Evolutionary conservation across 2,329 filamentous ascomycete genomes (phyloP).

Genomic region (Sclerotinia spermophila): DNA sequence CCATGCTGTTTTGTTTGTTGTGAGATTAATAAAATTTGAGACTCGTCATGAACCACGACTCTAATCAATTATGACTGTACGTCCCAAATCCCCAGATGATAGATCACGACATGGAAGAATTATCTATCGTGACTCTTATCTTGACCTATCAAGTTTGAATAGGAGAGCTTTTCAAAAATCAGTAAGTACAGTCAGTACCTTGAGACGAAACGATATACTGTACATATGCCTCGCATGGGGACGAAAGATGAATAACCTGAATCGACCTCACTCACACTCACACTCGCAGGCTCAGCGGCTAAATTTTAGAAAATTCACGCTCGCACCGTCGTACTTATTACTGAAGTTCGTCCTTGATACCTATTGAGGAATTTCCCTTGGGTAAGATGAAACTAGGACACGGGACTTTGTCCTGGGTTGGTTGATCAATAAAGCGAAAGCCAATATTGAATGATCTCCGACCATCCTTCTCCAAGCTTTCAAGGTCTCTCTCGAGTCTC

Average conservation of each 20-base stretch:
- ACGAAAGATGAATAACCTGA: not conserved
- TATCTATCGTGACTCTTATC: slow-evolving; percentile 10
- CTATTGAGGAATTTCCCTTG: not conserved
- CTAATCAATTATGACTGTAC: not conserved
- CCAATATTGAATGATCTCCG: slow-evolving; percentile 17
- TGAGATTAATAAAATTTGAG: slow-evolving; percentile 14
- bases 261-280: not conserved
- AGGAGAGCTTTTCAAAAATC: not conserved
- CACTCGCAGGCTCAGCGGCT: not conserved
- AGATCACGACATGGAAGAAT: slow-evolving; percentile 2
- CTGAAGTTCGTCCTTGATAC: not conserved
- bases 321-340: too few relatives aligned
- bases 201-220: not conserved
- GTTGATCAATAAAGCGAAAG: not conserved
- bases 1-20: not conserved
- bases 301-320: not conserved
- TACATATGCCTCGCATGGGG: not conserved
- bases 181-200: too few relatives aligned
- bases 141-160: not conserved
- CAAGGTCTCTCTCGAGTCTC: not conserved
- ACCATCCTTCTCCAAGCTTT: slow-evolving; percentile 7
- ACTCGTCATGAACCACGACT: slow-evolving; percentile 17
- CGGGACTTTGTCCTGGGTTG: not conserved
- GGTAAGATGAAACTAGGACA: slow-evolving; percentile 1
- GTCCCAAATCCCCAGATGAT: slow-evolving; percentile 5